Evolutionary conservation across 768 basidiomycete genomes (phyloP).

Genomic region (Macrocybe gigantea): DNA sequence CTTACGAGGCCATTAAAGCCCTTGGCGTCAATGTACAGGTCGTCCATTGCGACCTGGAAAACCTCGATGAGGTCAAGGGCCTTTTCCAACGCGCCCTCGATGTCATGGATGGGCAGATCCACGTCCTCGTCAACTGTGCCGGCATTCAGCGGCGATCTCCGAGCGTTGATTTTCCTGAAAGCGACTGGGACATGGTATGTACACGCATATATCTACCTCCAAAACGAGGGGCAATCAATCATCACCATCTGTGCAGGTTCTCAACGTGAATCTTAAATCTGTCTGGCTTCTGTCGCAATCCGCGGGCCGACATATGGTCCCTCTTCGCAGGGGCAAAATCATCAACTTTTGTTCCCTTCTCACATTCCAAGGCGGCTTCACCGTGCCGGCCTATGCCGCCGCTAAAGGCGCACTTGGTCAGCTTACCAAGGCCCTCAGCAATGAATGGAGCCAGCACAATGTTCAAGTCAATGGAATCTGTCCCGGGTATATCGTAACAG

Average conservation of each 20-base stretch:
- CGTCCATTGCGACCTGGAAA: conserved; percentile 35
- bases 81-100: conserved; percentile 37
- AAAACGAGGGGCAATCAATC: background rate
- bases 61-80: conserved; percentile 32
- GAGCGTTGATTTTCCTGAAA: conserved; percentile 57
- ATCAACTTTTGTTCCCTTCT: conserved; percentile 68
- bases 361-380: conserved; percentile 58
- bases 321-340: conserved; percentile 57
- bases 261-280: conserved; percentile 85
- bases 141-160: conserved; percentile 55
- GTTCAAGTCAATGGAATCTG: conserved; percentile 87
- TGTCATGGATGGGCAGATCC: conserved; percentile 33
- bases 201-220: background rate
- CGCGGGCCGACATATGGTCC: conserved; percentile 88
- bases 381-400: conserved; percentile 87
- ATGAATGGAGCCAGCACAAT: conserved; percentile 88
- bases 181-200: conserved; percentile 63
- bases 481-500: conserved; percentile 85
- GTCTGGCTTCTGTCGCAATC: conserved; percentile 82
- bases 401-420: conserved; percentile 86
- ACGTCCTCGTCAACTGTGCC: conserved; percentile 70
- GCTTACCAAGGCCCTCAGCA: conserved; percentile 84
- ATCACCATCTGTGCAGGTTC: conserved; percentile 42
- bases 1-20: conserved; percentile 25
- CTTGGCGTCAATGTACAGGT: conserved; percentile 24